These are phyloP conservation scores for Solanum neorickii DNA, from an alignment of 257 asterid genomes.

Conservation along the genomic window DNA sequence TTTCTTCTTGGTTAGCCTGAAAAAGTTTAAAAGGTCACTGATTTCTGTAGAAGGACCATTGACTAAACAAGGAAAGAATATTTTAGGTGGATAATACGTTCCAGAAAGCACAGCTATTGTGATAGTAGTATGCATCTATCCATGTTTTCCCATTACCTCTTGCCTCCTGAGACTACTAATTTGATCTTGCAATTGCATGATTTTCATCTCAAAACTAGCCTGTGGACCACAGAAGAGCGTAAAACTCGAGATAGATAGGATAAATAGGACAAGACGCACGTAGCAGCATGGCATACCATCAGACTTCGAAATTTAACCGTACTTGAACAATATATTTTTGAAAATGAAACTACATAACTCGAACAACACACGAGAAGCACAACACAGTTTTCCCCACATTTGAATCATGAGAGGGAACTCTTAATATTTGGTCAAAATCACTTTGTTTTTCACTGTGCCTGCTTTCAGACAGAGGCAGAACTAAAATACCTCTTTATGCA, in stretches of 20 bases:
- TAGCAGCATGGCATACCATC: background rate
- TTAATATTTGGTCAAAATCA: background rate
- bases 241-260: background rate
- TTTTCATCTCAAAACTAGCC: slow-evolving; percentile 23
- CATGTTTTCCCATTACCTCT: slow-evolving; percentile 26
- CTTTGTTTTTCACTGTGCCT: background rate
- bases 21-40: slow-evolving; percentile 17
- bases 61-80: background rate
- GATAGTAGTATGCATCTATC: background rate
- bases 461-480: background rate
- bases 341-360: background rate
- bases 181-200: slow-evolving; percentile 31
- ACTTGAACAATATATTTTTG: background rate
- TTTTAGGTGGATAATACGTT: background rate
- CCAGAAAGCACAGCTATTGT: background rate
- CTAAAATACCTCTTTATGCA: slow-evolving; percentile 33
- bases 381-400: background rate
- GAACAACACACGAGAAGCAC: background rate
- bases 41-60: background rate
- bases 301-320: background rate
- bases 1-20: slow-evolving; percentile 43
- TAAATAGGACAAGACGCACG: background rate
- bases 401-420: background rate
- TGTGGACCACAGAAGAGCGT: background rate
- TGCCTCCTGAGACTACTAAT: slow-evolving; percentile 24